Percentiles rank a stretch among this genome's conserved stretches.
phyloP scores from a whole-genome alignment of 1,139 yeast genomes.

The Geotrichum cucujoidarum region DNA sequence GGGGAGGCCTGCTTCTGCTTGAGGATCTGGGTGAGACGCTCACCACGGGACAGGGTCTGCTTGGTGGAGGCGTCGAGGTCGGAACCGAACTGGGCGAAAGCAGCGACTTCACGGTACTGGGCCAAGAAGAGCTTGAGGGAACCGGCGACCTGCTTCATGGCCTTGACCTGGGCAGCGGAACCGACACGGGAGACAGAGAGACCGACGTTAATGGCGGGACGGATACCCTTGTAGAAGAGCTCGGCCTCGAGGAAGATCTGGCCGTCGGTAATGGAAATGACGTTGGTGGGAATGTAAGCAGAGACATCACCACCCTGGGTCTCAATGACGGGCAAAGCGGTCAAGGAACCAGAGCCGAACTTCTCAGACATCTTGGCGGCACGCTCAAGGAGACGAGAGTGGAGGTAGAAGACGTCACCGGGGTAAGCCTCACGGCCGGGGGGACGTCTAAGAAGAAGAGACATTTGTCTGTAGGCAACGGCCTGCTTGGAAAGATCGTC shows the following conservation, averaged over 20 bases:
- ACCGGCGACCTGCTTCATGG: constrained; percentile 99
- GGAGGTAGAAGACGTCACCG: constrained; percentile 95
- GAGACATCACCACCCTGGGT: constrained; percentile 99
- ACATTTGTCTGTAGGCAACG: constrained; percentile 99
- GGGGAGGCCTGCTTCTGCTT: constrained; percentile 98
- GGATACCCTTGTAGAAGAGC: constrained; percentile 99
- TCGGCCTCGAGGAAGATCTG: constrained; percentile 99
- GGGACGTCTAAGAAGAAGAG: constrained; percentile 94
- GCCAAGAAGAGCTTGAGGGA: constrained; percentile 99
- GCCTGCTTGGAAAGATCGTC: constrained; percentile 99
- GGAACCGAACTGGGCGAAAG: constrained; percentile 99
- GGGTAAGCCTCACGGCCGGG: constrained; percentile 98
- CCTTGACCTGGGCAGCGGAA: constrained; percentile 99
- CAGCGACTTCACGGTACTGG: constrained; percentile 99
- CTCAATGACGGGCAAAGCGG: constrained; percentile 94
- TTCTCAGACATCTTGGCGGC: constrained; percentile 94
- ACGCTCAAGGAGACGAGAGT: constrained; percentile 93
- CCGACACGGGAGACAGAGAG: constrained; percentile 99
- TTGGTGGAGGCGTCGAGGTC: constrained; percentile 99
- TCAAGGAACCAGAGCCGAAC: constrained; percentile 89
- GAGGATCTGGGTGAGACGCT: constrained; percentile 98
- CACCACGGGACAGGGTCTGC: constrained; percentile 99
- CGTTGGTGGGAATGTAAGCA: constrained; percentile 96
- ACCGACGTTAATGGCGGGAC: constrained; percentile 99
- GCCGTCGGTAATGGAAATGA: constrained; percentile 95